Conservation (phyloP, 2,329 filamentous ascomycete genomes). For the Tolypocladium cylindrosporum region DNA sequence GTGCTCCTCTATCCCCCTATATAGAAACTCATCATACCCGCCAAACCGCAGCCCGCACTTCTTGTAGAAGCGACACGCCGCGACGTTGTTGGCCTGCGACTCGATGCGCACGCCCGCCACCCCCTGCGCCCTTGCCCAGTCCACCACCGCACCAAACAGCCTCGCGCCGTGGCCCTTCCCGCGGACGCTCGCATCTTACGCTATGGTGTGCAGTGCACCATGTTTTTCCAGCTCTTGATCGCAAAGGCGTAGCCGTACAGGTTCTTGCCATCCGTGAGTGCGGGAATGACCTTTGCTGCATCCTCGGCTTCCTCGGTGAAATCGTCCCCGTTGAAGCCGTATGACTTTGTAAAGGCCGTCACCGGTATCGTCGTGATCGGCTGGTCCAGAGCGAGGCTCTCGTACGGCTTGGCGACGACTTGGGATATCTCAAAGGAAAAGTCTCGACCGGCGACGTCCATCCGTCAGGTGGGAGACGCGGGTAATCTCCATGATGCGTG, state of each 20-base stretch:
- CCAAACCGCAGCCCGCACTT: constrained; percentile 8
- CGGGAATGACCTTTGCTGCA: not conserved
- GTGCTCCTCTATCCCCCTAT: constrained; percentile 4
- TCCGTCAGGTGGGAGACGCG: constrained; percentile 2
- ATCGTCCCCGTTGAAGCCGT: constrained; percentile 1
- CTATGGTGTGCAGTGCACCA: constrained; percentile 8
- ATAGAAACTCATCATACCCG: constrained; percentile 9
- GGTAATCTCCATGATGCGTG: constrained; percentile 1
- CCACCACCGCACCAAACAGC: constrained; percentile 5
- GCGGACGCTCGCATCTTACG: constrained; percentile 5
- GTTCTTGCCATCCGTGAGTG: not conserved
- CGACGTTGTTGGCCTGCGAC: constrained; percentile 8
- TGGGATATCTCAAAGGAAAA: constrained; percentile 8
- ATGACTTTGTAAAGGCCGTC: not conserved
- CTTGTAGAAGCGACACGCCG: constrained; percentile 8
- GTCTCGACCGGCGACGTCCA: constrained; percentile 5
- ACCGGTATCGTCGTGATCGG: constrained; percentile 2
- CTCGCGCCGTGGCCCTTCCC: constrained; percentile 5
- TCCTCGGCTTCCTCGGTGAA: constrained; percentile 1
- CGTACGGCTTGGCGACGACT: constrained; percentile 6
- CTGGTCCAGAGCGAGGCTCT: constrained; percentile 2
- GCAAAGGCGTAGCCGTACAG: constrained; percentile 7
- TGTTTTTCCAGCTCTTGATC: constrained; percentile 7
- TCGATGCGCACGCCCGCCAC: constrained; percentile 5
- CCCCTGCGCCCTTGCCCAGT: constrained; percentile 7